Percentiles rank a stretch among this genome's conserved stretches.
Evolutionary conservation across 2,329 filamentous ascomycete genomes (phyloP).

Genomic region (Fusarium vanettenii): DNA sequence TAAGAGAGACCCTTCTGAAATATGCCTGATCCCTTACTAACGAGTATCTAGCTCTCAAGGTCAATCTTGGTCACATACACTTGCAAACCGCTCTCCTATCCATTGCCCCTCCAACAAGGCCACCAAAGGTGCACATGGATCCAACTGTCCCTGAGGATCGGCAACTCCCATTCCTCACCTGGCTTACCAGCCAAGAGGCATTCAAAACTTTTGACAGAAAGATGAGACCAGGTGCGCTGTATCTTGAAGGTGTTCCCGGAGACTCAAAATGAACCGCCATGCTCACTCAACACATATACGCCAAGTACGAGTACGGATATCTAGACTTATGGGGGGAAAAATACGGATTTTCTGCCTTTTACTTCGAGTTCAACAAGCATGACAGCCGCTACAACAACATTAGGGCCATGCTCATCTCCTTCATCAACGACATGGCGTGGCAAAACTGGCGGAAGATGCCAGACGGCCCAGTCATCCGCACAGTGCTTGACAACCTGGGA

Average conservation of each 20-base stretch:
- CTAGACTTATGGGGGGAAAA: not conserved
- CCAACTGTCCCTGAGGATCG: not conserved
- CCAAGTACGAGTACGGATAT: not conserved
- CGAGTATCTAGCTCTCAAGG: not conserved
- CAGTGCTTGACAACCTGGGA: not conserved
- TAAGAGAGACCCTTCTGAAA: not conserved
- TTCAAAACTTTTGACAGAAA: not conserved
- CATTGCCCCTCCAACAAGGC: not conserved
- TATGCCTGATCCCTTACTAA: not conserved
- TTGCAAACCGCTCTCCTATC: not conserved
- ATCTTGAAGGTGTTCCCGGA: not conserved
- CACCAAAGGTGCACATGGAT: not conserved
- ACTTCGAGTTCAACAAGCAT: slow-evolving; percentile 7
- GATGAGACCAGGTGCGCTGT: not conserved
- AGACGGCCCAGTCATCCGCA: not conserved
- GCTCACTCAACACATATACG: not conserved
- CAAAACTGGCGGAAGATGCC: not conserved
- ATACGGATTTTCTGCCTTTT: not conserved
- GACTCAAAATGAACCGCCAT: not conserved
- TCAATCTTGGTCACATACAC: not conserved
- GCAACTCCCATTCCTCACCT: not conserved
- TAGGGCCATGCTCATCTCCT: not conserved
- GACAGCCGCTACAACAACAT: not conserved
- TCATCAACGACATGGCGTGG: not conserved
- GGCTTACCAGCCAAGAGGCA: not conserved